phyloP scores from a whole-genome alignment of 768 basidiomycete genomes.

The Albatrellus ellisii region DNA sequence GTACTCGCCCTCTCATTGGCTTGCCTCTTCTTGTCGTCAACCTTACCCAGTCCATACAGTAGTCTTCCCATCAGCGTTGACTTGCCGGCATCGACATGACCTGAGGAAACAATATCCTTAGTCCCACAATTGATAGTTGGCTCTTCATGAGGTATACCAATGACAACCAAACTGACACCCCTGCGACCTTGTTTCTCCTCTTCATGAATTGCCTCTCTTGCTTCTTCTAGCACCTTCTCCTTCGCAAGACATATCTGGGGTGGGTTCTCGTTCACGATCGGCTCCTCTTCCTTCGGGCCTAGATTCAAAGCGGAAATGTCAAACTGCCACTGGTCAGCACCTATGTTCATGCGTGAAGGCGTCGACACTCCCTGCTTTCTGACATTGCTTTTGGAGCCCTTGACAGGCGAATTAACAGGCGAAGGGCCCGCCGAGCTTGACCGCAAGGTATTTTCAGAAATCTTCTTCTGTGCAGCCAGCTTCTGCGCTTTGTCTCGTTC shows the following conservation, averaged over 20 bases:
- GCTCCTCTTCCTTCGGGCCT: conserved; percentile 29
- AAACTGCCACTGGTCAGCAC: conserved; percentile 43
- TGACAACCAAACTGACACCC: conserved; percentile 77
- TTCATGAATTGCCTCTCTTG: conserved; percentile 34
- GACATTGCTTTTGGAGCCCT: conserved; percentile 8
- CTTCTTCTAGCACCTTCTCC: conserved; percentile 81
- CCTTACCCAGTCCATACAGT: conserved; percentile 79
- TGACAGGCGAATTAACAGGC: conserved; percentile 6
- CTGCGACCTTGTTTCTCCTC: conserved; percentile 41
- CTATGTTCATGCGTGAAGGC: conserved; percentile 24
- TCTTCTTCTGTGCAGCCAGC: conserved; percentile 32
- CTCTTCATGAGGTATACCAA: conserved; percentile 41
- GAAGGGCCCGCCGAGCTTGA: conserved; percentile 6
- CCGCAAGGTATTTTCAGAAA: conserved; percentile 15
- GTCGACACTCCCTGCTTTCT: conserved; percentile 27
- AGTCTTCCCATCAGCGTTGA: conserved; percentile 95
- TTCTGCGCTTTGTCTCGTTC: conserved; percentile 70
- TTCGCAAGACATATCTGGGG: conserved; percentile 58
- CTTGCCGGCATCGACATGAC: conserved; percentile 98
- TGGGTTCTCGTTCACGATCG: conserved; percentile 28
- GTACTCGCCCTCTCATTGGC: conserved; percentile 84
- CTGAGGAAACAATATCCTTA: conserved; percentile 25
- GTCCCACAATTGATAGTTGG: not conserved
- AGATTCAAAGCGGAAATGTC: conserved; percentile 72
- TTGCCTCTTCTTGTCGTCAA: conserved; percentile 74